A percentile compares a stretch with the other conserved stretches of the same genome.
phyloP scores from a whole-genome alignment of 306 rosid species.

The Quillaja saponaria region DNA sequence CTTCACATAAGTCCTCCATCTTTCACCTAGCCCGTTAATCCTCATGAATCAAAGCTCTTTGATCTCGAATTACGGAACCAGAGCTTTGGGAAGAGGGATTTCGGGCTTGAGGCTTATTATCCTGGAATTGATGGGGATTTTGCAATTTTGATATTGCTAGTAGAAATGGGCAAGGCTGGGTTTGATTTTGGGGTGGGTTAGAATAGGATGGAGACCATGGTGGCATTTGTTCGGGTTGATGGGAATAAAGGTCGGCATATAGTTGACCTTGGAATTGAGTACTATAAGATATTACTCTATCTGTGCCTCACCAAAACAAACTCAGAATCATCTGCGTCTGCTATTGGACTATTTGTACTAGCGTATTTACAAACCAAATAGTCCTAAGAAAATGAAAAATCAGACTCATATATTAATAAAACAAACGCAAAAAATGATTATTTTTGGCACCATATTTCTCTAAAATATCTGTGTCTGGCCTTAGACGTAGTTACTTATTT shows the following conservation, averaged over 20 bases:
- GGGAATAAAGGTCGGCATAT: conserved; percentile 51
- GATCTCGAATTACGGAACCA: conserved; percentile 76
- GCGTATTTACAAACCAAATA: too few species aligned
- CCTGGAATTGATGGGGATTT: conserved; percentile 65
- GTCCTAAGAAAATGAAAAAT: too few species aligned
- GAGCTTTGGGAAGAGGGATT: conserved; percentile 59
- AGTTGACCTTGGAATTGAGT: conserved; percentile 46
- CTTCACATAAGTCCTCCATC: conserved; percentile 81
- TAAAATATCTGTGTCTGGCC: too few species aligned
- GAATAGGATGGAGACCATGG: conserved; percentile 69
- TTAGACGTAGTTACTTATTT: too few species aligned
- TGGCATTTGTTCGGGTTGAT: conserved; percentile 39
- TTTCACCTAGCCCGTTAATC: conserved; percentile 81
- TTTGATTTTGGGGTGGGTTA: conserved; percentile 82
- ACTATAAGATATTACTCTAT: too few species aligned
- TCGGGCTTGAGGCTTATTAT: conserved; percentile 43
- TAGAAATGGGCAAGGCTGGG: conserved; percentile 89
- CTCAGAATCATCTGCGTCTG: too few species aligned
- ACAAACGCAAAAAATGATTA: too few species aligned
- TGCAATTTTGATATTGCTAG: conserved; percentile 81
- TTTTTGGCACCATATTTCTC: too few species aligned
- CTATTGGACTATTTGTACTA: too few species aligned
- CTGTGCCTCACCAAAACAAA: too few species aligned
- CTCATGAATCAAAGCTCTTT: conserved; percentile 68
- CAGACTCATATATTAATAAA: too few species aligned